Conservation (phyloP, 2,329 filamentous ascomycete genomes). For the Colletotrichum aenigma region DNA sequence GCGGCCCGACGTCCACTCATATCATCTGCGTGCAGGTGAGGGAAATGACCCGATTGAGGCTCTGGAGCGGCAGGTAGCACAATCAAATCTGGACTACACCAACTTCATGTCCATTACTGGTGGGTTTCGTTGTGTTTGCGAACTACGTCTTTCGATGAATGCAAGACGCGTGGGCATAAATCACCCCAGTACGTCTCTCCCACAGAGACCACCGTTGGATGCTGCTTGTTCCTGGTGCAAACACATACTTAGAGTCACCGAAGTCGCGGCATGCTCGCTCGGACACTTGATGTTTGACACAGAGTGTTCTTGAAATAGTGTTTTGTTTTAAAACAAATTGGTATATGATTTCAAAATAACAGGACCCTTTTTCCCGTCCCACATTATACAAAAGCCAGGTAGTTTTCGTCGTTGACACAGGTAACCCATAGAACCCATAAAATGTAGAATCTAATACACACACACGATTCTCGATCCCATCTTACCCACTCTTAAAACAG, state of each 20-base stretch:
- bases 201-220: fast-evolving
- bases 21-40: background rate
- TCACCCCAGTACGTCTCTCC: fast-evolving
- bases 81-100: background rate
- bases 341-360: background rate
- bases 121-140: background rate
- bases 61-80: background rate
- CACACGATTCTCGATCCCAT: background rate
- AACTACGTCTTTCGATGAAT: background rate
- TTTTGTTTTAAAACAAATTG: background rate
- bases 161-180: background rate
- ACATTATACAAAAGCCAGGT: background rate
- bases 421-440: background rate
- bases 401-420: background rate
- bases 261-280: background rate
- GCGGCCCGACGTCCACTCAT: background rate
- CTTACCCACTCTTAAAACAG: background rate
- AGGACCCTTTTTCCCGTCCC: background rate
- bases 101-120: background rate
- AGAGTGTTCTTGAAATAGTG: background rate
- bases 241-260: fast-evolving
- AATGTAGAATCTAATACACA: constrained; percentile 2
- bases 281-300: background rate
- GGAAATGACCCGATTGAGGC: background rate
- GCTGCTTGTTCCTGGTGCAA: background rate